These are phyloP conservation scores for Alternaria triticina DNA, from an alignment of 2,329 filamentous ascomycete genomes.

Conservation along the genomic window DNA sequence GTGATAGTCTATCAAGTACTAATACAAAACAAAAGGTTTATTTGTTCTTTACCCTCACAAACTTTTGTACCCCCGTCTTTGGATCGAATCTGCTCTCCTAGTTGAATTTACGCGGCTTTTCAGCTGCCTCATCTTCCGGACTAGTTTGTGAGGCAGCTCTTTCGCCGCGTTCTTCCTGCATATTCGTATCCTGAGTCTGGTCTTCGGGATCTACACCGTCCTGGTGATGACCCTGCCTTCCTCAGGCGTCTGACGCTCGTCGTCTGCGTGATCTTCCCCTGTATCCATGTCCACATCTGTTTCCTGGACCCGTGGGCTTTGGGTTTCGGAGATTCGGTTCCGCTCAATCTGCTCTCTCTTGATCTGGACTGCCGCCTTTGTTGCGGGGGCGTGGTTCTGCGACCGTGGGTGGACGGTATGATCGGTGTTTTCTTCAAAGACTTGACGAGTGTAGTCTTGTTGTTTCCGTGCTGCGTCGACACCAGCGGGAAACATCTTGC, in stretches of 20 bases:
- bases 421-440: conserved; percentile 38
- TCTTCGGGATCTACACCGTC: neutral
- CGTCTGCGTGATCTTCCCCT: conserved; percentile 26
- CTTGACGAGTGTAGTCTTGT: conserved; percentile 41
- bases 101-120: neutral
- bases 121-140: conserved; percentile 3
- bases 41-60: neutral
- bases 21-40: neutral
- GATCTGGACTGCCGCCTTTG: conserved; percentile 17
- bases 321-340: conserved; percentile 14
- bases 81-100: neutral
- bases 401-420: conserved; percentile 33
- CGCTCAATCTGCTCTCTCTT: conserved; percentile 33
- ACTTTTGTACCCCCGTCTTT: neutral
- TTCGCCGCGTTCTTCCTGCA: neutral
- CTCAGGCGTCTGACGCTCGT: conserved; percentile 26
- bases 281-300: conserved; percentile 35
- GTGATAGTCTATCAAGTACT: neutral
- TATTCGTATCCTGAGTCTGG: neutral
- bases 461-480: conserved; percentile 40
- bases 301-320: conserved; percentile 19
- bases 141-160: neutral
- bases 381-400: conserved; percentile 15
- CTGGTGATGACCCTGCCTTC: neutral
- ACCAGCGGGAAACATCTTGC: conserved; percentile 47